Evolutionary conservation across 192 early-diverging fungal species (phyloP).

Genomic region (Diversispora epigaea): DNA sequence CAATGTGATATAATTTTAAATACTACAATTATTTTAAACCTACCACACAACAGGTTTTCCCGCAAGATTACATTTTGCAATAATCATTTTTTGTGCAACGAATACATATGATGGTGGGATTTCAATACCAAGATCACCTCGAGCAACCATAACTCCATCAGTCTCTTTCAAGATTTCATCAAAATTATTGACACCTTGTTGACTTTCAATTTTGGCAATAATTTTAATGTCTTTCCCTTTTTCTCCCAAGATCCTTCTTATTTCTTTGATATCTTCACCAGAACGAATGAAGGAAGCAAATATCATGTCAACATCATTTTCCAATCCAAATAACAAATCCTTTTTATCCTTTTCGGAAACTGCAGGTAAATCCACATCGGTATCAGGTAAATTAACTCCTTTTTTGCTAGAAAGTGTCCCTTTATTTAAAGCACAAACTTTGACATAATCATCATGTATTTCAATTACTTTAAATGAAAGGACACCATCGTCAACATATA

Average conservation of each 20-base stretch:
- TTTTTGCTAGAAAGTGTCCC: slow-evolving; percentile 89
- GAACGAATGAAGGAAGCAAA: slow-evolving; percentile 97
- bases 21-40: not conserved
- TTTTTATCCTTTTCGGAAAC: slow-evolving; percentile 93
- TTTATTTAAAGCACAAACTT: slow-evolving; percentile 78
- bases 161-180: slow-evolving; percentile 92
- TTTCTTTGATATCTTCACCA: slow-evolving; percentile 85
- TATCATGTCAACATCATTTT: slow-evolving; percentile 91
- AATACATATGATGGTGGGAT: slow-evolving; percentile 92
- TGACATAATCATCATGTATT: slow-evolving; percentile 54
- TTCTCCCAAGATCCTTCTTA: slow-evolving; percentile 81
- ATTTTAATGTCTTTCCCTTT: slow-evolving; percentile 88
- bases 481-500: slow-evolving; percentile 94
- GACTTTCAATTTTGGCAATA: slow-evolving; percentile 97
- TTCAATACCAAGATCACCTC: slow-evolving; percentile 98
- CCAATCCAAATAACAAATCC: slow-evolving; percentile 89
- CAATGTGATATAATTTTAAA: not conserved
- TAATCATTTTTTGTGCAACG: slow-evolving; percentile 98
- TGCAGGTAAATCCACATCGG: slow-evolving; percentile 89
- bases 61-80: slow-evolving; percentile 93
- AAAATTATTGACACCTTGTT: slow-evolving; percentile 98
- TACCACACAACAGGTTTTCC: slow-evolving; percentile 93
- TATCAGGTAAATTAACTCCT: slow-evolving; percentile 93
- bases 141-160: slow-evolving; percentile 98
- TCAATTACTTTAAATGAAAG: slow-evolving; percentile 92